Conservation (phyloP, 2,329 filamentous ascomycete species). For the Dactylonectria macrodidyma region DNA sequence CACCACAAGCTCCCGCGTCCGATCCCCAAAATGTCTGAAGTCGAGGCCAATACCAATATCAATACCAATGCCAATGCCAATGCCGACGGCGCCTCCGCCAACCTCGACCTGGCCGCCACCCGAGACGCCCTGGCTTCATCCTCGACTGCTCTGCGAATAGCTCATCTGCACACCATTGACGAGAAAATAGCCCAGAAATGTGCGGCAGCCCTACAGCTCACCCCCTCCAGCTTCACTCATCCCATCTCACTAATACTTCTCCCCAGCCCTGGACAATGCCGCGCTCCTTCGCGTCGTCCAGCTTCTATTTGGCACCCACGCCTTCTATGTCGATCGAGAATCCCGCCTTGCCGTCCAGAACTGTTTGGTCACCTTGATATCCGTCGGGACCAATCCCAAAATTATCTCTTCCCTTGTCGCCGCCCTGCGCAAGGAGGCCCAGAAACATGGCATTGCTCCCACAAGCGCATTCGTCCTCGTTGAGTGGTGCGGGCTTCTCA, state of each 20-base stretch:
- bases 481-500: slow-evolving; percentile 88
- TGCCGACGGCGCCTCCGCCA: slow-evolving; percentile 59
- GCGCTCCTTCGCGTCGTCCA: slow-evolving; percentile 72
- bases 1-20: slow-evolving; percentile 39
- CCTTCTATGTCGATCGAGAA: slow-evolving; percentile 86
- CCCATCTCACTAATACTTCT: slow-evolving; percentile 37
- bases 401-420: slow-evolving; percentile 76
- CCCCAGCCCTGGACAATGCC: slow-evolving; percentile 62
- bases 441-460: slow-evolving; percentile 83
- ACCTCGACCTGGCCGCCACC: slow-evolving; percentile 65
- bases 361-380: slow-evolving; percentile 80
- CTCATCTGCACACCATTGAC: slow-evolving; percentile 69
- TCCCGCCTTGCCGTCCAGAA: slow-evolving; percentile 88
- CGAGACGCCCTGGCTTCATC: slow-evolving; percentile 72
- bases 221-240: slow-evolving; percentile 18
- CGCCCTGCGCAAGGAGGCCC: slow-evolving; percentile 79
- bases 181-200: slow-evolving; percentile 70
- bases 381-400: slow-evolving; percentile 66
- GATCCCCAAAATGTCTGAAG: slow-evolving; percentile 55
- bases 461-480: slow-evolving; percentile 89
- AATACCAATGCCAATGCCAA: slow-evolving; percentile 49
- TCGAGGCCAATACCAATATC: slow-evolving; percentile 57
- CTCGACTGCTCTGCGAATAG: slow-evolving; percentile 70
- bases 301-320: slow-evolving; percentile 88
- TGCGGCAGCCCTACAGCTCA: slow-evolving; percentile 52